Evolutionary conservation across 331 rosid species (phyloP), one percentile per base, ranked within the genome.

Genomic region (Malus hybrid): DNA sequence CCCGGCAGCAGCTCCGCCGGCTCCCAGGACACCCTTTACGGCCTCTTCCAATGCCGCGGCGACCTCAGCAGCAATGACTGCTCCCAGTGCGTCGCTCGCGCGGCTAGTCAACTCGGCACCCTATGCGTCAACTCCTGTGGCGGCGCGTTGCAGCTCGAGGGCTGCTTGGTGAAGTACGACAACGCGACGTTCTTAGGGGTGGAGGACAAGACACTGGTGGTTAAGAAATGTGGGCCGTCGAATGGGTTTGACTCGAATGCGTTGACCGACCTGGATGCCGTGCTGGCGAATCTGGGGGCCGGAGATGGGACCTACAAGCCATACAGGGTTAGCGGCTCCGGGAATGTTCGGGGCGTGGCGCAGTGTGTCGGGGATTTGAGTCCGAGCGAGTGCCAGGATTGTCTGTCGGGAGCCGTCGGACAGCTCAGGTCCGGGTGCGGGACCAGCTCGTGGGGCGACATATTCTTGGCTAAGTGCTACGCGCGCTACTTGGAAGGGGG

Each of bases 291-390:
- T 71, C 15, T 92, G 9, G 85, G 73, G 59, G 5, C 87, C 31
- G 67, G 85, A 0, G 88, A 87, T 39, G 95, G 83, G 48, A 16
- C 65, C 60, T 81, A 71, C 19, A 68, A 73, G 62, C 81, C 78
- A 6, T 87, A 64, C 78, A 78, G 90, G 62, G 61, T 39, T 0
- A 72, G 82, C 14, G 75, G 42, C 56, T 78, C 75, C 0, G 93
- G 89, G 57, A 74, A 71, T 31, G 33, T 82, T 0, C 80, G 66
- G 50, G 90, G 88, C 10, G 85, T 82, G 83, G 90, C 96, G 44
- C 99, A 95, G 94, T 95, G 99, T 69, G 85, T 85, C 0, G 97
- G 97, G n/a, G 99, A 92, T 73, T 82, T 95, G 89, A 92, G 94
- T 78, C 74, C 79, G 32, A 72, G 70, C 52, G 84, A 90, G 86